phyloP scores from a whole-genome alignment of 2,329 filamentous ascomycete genomes.

The Paracoccidioides brasiliensis region DNA sequence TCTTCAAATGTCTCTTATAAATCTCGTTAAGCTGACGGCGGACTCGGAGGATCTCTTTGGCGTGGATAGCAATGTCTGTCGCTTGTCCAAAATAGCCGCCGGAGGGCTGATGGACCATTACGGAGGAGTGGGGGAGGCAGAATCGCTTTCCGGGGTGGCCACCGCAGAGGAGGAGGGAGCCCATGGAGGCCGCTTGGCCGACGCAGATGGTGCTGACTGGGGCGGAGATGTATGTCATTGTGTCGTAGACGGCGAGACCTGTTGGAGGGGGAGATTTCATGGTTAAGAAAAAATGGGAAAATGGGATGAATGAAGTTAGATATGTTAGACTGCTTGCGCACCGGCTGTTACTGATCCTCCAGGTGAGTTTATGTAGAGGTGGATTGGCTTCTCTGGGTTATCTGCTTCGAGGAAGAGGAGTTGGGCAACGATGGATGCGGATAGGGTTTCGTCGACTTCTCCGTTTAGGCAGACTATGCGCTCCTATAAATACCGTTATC shows the following conservation, averaged over 20 bases:
- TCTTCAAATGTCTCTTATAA: slow-evolving; percentile 71
- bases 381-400: slow-evolving; percentile 85
- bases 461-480: slow-evolving; percentile 91
- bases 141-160: slow-evolving; percentile 75
- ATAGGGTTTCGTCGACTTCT: slow-evolving; percentile 76
- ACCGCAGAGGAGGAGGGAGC: slow-evolving; percentile 72
- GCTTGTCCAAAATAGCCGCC: slow-evolving; percentile 58
- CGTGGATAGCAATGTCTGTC: slow-evolving; percentile 86
- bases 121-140: slow-evolving; percentile 79
- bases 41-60: slow-evolving; percentile 85
- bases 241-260: slow-evolving; percentile 82
- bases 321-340: slow-evolving; percentile 16
- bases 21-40: slow-evolving; percentile 80
- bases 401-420: slow-evolving; percentile 97
- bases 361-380: slow-evolving; percentile 94
- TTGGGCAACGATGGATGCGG: slow-evolving; percentile 89
- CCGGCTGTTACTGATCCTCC: slow-evolving; percentile 82
- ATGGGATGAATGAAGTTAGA: background rate
- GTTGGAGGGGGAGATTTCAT: background rate
- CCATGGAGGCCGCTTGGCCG: slow-evolving; percentile 92
- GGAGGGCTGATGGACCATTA: slow-evolving; percentile 95
- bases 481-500: slow-evolving; percentile 42
- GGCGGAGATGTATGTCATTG: slow-evolving; percentile 90
- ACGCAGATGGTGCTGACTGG: slow-evolving; percentile 92
- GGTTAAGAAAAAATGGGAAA: background rate